phyloP scores from a whole-genome alignment of 208 protist genomes.

The Blastocrithidia nonstop region DNA sequence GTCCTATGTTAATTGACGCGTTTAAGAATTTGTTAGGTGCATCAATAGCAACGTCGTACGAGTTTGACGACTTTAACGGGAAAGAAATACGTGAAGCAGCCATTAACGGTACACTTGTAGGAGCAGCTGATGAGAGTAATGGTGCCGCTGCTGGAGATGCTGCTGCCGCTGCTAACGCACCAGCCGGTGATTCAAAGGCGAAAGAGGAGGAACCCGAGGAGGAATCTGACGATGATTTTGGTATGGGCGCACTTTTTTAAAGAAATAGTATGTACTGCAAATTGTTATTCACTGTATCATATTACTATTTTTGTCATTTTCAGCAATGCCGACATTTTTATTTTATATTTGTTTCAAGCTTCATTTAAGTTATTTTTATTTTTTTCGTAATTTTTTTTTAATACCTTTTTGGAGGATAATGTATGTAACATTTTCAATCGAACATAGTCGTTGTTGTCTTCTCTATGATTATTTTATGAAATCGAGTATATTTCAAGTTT shows the following conservation, averaged over 20 bases:
- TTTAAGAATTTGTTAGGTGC: slow-evolving; percentile 97
- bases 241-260: background rate
- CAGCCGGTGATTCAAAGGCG: slow-evolving; percentile 22
- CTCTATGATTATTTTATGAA: too few species aligned
- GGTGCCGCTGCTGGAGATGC: slow-evolving; percentile 18
- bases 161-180: slow-evolving; percentile 14
- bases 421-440: too few species aligned
- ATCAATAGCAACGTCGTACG: slow-evolving; percentile 88
- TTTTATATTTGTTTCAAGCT: slow-evolving; percentile 1
- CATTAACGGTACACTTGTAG: slow-evolving; percentile 62
- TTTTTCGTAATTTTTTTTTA: slow-evolving; percentile 5
- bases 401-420: slow-evolving; percentile 3
- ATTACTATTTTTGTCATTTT: slow-evolving; percentile 2
- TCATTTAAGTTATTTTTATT: slow-evolving; percentile 2
- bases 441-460: too few species aligned
- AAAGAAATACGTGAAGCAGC: slow-evolving; percentile 85
- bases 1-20: slow-evolving; percentile 90
- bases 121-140: slow-evolving; percentile 43
- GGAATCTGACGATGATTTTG: too few species aligned
- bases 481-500: too few species aligned
- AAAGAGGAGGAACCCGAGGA: slow-evolving; percentile 74
- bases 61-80: slow-evolving; percentile 71
- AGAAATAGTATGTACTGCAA: background rate
- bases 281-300: background rate
- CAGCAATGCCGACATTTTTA: background rate